Percentiles rank a stretch among this genome's conserved stretches.
Conservation (phyloP, 164 flowering plant genomes). For the Brasenia schreberi region DNA sequence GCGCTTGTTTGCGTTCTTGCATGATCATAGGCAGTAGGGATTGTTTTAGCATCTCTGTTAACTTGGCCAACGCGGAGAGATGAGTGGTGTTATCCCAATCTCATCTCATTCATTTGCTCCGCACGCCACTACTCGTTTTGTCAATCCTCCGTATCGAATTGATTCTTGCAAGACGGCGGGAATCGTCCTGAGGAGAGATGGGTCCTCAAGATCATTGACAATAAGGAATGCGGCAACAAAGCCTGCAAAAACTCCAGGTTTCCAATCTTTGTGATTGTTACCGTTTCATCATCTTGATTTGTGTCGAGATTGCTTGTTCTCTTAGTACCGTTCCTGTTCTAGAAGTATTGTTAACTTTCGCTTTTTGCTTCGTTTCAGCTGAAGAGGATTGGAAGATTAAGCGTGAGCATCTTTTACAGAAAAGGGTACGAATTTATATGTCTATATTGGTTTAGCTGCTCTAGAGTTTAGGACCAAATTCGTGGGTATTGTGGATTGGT, state of each 20-base stretch:
- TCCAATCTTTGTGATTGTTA: not conserved
- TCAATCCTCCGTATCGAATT: conserved; percentile 7
- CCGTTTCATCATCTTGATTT: not conserved
- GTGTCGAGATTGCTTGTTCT: not conserved
- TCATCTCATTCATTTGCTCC: conserved; percentile 11
- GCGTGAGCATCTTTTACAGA: conserved; percentile 56
- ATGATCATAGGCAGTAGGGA: not conserved
- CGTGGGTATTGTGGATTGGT: not conserved
- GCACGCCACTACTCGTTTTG: conserved; percentile 10
- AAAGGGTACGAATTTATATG: conserved; percentile 34
- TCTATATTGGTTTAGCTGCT: not conserved
- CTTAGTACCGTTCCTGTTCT: not conserved
- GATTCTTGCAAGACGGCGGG: conserved; percentile 7
- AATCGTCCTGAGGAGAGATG: conserved; percentile 1
- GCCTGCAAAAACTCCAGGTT: conserved; percentile 89
- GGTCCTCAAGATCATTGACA: conserved; percentile 13
- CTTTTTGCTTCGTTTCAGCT: conserved; percentile 28
- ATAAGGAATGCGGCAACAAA: conserved; percentile 66
- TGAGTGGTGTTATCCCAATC: conserved; percentile 8
- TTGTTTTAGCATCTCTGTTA: not conserved
- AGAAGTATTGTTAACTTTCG: not conserved
- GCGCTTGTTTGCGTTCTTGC: not conserved
- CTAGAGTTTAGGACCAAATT: not conserved
- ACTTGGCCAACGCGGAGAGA: conserved; percentile 6
- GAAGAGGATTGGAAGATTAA: conserved; percentile 93